Conservation (phyloP, 768 basidiomycete species). For the Bullera alba region DNA sequence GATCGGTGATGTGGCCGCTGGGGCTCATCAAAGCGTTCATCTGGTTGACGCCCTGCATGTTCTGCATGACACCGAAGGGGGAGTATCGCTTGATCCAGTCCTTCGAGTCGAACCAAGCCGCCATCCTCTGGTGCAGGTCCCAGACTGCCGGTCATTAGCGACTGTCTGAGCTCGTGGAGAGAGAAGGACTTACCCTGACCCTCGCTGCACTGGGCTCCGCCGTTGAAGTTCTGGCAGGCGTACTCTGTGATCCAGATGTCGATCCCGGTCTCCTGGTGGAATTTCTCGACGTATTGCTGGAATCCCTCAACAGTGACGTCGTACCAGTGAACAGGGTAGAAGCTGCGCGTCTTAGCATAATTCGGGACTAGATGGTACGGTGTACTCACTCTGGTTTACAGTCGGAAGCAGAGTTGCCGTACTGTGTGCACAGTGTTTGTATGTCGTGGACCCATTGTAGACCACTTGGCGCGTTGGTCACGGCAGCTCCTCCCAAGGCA, state of each 20-base stretch:
- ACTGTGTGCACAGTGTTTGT: constrained; percentile 50
- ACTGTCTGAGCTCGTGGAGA: not conserved
- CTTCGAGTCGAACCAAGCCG: constrained; percentile 42
- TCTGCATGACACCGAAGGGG: constrained; percentile 40
- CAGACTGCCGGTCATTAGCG: constrained; percentile 19
- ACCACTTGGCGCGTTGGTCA: constrained; percentile 58
- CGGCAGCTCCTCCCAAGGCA: constrained; percentile 59
- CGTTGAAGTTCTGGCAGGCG: constrained; percentile 46
- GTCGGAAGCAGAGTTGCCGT: constrained; percentile 32
- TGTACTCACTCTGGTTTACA: constrained; percentile 42
- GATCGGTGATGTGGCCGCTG: constrained; percentile 36
- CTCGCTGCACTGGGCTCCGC: constrained; percentile 42
- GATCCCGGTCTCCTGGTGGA: constrained; percentile 30
- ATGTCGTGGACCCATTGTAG: constrained; percentile 61
- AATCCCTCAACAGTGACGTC: constrained; percentile 52
- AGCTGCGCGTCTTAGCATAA: constrained; percentile 15
- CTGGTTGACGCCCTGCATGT: constrained; percentile 46
- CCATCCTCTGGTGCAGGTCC: constrained; percentile 42
- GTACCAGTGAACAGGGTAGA: constrained; percentile 65
- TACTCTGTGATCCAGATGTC: constrained; percentile 41
- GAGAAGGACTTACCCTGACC: constrained; percentile 24
- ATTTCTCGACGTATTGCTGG: constrained; percentile 51
- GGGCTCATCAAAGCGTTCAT: constrained; percentile 43
- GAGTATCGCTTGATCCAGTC: constrained; percentile 38
- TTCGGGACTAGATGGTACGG: not conserved